A percentile compares a stretch with the other conserved stretches of the same genome.
Evolutionary conservation across 352 stramenopile species (phyloP).

Genomic region (Globisporangium iwayamae): DNA sequence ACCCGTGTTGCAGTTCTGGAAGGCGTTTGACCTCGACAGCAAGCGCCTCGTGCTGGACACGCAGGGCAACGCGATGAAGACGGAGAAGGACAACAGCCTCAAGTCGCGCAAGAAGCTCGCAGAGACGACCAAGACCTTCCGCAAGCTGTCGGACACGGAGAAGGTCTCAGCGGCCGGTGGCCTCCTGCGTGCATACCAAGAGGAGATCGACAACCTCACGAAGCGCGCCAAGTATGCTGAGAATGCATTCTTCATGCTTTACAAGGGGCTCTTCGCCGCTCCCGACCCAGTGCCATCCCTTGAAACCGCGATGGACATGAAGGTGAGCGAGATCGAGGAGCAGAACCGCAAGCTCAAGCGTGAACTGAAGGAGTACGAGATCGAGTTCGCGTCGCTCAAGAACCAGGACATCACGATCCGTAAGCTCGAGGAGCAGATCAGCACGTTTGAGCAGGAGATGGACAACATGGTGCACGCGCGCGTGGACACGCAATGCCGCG

Average conservation of each 20-base stretch:
- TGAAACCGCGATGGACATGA: constrained; percentile 44
- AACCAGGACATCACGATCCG: constrained; percentile 97
- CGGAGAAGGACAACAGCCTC: constrained; percentile 76
- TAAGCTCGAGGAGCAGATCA: constrained; percentile 91
- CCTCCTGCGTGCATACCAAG: constrained; percentile 88
- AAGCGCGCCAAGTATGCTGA: constrained; percentile 90
- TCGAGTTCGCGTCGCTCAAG: constrained; percentile 93
- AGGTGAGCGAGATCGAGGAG: constrained; percentile 82
- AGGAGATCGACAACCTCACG: constrained; percentile 92
- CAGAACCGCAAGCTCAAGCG: constrained; percentile 89
- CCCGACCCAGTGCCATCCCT: constrained; percentile 81
- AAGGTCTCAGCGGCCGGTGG: constrained; percentile 54
- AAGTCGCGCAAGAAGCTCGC: constrained; percentile 82
- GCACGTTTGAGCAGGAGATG: constrained; percentile 67
- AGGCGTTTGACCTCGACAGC: constrained; percentile 84
- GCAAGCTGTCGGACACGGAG: constrained; percentile 65
- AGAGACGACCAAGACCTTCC: constrained; percentile 82
- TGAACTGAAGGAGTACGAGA: constrained; percentile 92
- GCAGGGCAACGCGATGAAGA: constrained; percentile 79
- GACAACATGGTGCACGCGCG: constrained; percentile 62
- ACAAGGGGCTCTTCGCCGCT: constrained; percentile 84
- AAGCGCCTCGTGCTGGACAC: constrained; percentile 78
- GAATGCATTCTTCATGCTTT: constrained; percentile 85
- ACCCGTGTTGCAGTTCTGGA: constrained; percentile 82
- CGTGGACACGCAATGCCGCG: constrained; percentile 53